These are phyloP conservation scores for Malus asiatica DNA, from an alignment of 306 rosid genomes.

Conservation along the genomic window DNA sequence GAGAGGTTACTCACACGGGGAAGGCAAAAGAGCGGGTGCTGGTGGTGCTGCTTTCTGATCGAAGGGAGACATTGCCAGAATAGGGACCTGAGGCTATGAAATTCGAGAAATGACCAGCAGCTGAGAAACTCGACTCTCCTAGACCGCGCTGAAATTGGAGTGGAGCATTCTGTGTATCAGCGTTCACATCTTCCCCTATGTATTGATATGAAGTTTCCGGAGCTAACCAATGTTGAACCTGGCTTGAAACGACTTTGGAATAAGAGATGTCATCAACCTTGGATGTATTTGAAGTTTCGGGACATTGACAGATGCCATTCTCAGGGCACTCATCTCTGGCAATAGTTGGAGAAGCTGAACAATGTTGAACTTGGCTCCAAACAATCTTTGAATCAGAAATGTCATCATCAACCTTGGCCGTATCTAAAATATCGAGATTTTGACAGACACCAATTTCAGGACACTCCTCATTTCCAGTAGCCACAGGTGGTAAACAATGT, in stretches of 20 bases:
- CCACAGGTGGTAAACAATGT: background rate
- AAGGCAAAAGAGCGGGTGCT: constrained; percentile 97
- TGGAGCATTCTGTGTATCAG: constrained; percentile 14
- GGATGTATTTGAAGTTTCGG: constrained; percentile 11
- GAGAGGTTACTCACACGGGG: constrained; percentile 45
- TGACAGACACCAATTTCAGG: constrained; percentile 20
- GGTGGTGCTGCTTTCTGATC: constrained; percentile 94
- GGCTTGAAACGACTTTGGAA: background rate
- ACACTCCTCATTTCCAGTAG: constrained; percentile 26
- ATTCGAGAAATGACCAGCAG: constrained; percentile 32
- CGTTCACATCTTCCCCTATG: constrained; percentile 4
- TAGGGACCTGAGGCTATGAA: constrained; percentile 57
- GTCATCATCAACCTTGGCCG: constrained; percentile 1
- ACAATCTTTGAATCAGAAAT: constrained; percentile 15
- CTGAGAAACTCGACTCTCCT: constrained; percentile 56
- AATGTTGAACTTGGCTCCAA: constrained; percentile 8
- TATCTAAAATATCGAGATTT: constrained; percentile 14
- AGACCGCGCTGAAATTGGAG: constrained; percentile 25
- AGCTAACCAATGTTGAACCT: background rate
- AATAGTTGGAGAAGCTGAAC: constrained; percentile 14
- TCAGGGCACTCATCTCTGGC: constrained; percentile 28
- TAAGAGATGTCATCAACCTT: constrained; percentile 9
- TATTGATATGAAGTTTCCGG: constrained; percentile 16
- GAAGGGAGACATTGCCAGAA: constrained; percentile 81
- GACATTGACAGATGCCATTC: constrained; percentile 12